Conservation (phyloP, 352 stramenopile species). For the Blastocystis sp. region DNA sequence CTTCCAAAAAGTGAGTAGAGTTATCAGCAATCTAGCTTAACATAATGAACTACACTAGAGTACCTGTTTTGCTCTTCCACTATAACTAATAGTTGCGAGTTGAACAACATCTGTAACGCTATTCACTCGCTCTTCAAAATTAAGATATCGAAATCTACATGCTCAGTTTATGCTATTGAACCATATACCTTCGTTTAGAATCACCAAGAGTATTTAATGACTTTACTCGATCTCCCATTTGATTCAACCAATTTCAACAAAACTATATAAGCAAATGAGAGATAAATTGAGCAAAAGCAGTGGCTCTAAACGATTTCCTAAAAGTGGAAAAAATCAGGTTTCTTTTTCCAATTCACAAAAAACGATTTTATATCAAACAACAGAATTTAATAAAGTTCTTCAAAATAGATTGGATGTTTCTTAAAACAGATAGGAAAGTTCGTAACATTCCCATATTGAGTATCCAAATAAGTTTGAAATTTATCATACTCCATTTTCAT, state of each 20-base stretch:
- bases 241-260: background rate
- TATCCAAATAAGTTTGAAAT: background rate
- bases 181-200: background rate
- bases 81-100: slow-evolving; percentile 29
- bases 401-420: slow-evolving; percentile 24
- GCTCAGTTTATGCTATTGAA: background rate
- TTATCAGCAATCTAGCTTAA: slow-evolving; percentile 30
- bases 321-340: too few relatives aligned
- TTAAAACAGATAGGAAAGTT: slow-evolving; percentile 14
- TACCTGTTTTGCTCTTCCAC: slow-evolving; percentile 25
- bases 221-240: slow-evolving; percentile 55
- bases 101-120: slow-evolving; percentile 45
- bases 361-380: slow-evolving; percentile 20
- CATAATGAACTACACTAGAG: background rate
- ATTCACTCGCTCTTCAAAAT: slow-evolving; percentile 49
- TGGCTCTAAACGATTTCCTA: background rate
- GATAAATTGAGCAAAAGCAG: background rate
- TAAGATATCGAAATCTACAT: slow-evolving; percentile 51
- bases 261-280: background rate
- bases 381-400: slow-evolving; percentile 4
- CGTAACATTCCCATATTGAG: background rate
- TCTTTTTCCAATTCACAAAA: background rate
- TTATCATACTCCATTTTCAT: background rate
- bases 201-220: slow-evolving; percentile 16
- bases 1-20: slow-evolving; percentile 48